phyloP scores from a whole-genome alignment of 495 filamentous ascomycete species.

The Penicillium macrosclerotiorum region DNA sequence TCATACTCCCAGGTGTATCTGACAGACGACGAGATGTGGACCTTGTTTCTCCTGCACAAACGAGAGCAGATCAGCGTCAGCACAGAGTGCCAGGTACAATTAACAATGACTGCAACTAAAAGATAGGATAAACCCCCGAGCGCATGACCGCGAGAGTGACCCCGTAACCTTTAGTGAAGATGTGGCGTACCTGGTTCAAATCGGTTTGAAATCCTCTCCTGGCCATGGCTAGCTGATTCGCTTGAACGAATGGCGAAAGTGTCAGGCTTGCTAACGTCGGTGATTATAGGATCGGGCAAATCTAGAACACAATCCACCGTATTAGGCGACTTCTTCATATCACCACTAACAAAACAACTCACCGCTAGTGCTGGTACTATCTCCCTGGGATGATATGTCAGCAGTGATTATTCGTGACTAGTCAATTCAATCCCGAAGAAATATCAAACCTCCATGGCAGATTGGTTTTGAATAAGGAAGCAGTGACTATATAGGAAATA shows the following conservation, averaged over 20 bases:
- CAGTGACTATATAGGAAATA: too few relatives aligned
- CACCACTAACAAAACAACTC: not conserved
- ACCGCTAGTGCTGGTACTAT: constrained; percentile 1
- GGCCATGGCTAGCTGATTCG: constrained; percentile 20
- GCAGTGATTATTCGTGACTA: not conserved
- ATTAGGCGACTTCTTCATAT: not conserved
- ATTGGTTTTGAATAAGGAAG: too few relatives aligned
- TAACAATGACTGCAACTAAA: too few relatives aligned
- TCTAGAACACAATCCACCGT: constrained; percentile 1
- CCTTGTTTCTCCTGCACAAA: constrained; percentile 24
- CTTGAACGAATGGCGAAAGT: constrained; percentile 3
- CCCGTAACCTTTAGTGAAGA: too few relatives aligned
- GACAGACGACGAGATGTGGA: constrained; percentile 27
- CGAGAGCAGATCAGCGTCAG: not conserved
- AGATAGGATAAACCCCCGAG: too few relatives aligned
- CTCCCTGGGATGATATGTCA: not conserved
- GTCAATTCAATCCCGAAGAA: too few relatives aligned
- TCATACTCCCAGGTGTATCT: constrained; percentile 17
- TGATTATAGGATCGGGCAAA: constrained; percentile 11
- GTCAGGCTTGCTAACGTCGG: constrained; percentile 14
- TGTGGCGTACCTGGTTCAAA: constrained; percentile 28
- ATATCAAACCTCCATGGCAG: not conserved
- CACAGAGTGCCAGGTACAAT: too few relatives aligned
- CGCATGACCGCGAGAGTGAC: too few relatives aligned
- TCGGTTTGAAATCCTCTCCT: constrained; percentile 19